phyloP scores from a whole-genome alignment of 139 green algal genomes.

The Coccomyxa sp. region DNA sequence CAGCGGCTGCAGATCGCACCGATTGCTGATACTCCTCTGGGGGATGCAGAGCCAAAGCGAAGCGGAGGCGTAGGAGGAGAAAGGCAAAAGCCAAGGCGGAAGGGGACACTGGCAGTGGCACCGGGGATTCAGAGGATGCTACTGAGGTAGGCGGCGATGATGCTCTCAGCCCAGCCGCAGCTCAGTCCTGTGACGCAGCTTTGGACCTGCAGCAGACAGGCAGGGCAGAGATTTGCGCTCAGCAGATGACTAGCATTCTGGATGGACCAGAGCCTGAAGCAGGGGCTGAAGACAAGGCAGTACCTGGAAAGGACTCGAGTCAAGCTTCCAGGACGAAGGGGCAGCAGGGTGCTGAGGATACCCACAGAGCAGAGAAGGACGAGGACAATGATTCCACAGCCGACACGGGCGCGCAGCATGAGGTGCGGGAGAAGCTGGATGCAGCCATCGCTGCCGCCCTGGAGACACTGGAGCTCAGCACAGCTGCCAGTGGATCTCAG shows the following conservation, averaged over 20 bases:
- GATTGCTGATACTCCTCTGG: neutral
- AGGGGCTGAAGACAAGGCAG: too few relatives aligned
- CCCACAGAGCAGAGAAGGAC: too few relatives aligned
- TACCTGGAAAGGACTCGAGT: too few relatives aligned
- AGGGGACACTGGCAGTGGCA: constrained; percentile 1
- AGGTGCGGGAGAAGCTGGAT: neutral
- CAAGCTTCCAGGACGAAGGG: too few relatives aligned
- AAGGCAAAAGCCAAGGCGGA: constrained; percentile 4
- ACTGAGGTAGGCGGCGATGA: neutral
- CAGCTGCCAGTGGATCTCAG: constrained; percentile 3
- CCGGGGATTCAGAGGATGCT: neutral
- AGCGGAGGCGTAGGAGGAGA: constrained; percentile 33
- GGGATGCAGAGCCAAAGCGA: neutral
- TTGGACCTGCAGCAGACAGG: too few relatives aligned
- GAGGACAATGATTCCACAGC: too few relatives aligned
- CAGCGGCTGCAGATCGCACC: neutral
- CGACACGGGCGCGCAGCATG: neutral
- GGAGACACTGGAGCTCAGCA: constrained; percentile 25
- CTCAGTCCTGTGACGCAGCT: neutral
- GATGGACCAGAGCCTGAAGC: too few relatives aligned
- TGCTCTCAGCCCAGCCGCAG: neutral
- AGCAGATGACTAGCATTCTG: too few relatives aligned
- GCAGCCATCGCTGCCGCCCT: constrained; percentile 2
- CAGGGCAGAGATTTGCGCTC: too few relatives aligned
- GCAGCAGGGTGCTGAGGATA: too few relatives aligned